Percentiles rank a stretch among this genome's conserved stretches.
These are phyloP conservation scores for Linderina pennispora DNA, from an alignment of 192 early-diverging fungal genomes.

Conservation along the genomic window DNA sequence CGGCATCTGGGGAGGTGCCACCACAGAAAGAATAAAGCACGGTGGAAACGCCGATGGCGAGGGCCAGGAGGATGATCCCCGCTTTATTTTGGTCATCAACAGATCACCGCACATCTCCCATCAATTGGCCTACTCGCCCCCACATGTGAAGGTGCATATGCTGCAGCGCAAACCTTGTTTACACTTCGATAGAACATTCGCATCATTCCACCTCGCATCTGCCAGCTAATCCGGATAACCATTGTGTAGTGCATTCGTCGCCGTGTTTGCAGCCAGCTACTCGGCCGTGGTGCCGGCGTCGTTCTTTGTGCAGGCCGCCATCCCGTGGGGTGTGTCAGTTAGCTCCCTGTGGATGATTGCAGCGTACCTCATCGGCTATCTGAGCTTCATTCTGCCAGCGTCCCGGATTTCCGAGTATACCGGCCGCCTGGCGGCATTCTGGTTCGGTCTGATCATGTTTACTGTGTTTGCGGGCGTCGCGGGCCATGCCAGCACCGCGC, in stretches of 20 bases:
- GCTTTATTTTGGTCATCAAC: no score
- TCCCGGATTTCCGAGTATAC: constrained; percentile 22
- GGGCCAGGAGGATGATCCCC: no score
- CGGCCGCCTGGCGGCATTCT: constrained; percentile 25
- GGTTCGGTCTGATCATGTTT: constrained; percentile 26
- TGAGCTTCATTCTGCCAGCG: constrained; percentile 23
- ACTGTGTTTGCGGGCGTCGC: constrained; percentile 26
- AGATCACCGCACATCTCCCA: no score
- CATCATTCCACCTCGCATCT: no score
- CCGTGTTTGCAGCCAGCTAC: constrained; percentile 20
- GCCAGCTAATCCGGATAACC: no score
- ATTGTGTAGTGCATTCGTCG: constrained; percentile 24
- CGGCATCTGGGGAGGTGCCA: no score
- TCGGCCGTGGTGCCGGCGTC: constrained; percentile 26
- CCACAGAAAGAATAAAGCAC: no score
- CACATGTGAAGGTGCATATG: no score
- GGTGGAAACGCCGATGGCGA: no score
- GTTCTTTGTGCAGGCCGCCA: constrained; percentile 39
- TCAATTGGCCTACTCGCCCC: no score
- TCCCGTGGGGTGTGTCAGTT: constrained; percentile 28
- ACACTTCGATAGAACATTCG: no score
- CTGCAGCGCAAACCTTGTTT: no score
- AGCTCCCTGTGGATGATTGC: constrained; percentile 45
- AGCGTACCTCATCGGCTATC: constrained; percentile 41
- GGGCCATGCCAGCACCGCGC: constrained; percentile 12